Base-by-base conservation (phyloP, 139 green algal genomes). In the Desmodesmus armatus region DNA sequence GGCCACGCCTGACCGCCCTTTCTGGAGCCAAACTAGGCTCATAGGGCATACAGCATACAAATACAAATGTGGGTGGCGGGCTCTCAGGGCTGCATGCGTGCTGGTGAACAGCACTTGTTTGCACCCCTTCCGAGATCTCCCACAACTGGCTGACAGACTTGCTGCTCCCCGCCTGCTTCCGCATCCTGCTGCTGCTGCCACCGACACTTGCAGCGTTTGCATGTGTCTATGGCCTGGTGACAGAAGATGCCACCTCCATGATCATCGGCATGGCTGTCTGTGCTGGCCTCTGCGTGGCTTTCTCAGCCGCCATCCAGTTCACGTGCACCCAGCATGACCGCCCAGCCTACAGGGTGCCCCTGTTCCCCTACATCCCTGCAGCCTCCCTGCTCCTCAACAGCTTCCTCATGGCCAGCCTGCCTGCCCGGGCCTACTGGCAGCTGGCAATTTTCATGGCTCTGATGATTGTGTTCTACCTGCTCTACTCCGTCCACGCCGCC, bases 401-500 rank as follows among this genome's bases (percentile, higher is more conserved):
- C 31, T 76, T 75, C 79, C 58, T 69, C 39, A 75, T 75, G 77
- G 63, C 65, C 17, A 47, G 43, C 17, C 44, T 76, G 0, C 7
- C 66, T 13, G 66, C 41, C 33, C 27, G 19, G 3, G 44, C 63
- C 2, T 78, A 77, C 47, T 35, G 19, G 29, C 47, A 69, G 44
- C 44, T 77, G 0, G 77, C 77, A 2, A 35, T 85, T 2, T 85
- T 78, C 79, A 78, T 66, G 2, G 79, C 41, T 41, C 5, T 78
- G 13, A 51, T 85, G 43, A 65, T 49, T 41, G 63, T 66, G 40
- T 78, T 85, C 44, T 85, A 85, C 65, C 7, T 75, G 44, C n/a
- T 85, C 13, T 85, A 85, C 79, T 40, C 13, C 62, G n/a, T 85
- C 25, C 79, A 85, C 41, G 79, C 79, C 1, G 79, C 62, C 3